phyloP scores from a whole-genome alignment of 768 basidiomycete genomes.

The Floccularia luteovirens region DNA sequence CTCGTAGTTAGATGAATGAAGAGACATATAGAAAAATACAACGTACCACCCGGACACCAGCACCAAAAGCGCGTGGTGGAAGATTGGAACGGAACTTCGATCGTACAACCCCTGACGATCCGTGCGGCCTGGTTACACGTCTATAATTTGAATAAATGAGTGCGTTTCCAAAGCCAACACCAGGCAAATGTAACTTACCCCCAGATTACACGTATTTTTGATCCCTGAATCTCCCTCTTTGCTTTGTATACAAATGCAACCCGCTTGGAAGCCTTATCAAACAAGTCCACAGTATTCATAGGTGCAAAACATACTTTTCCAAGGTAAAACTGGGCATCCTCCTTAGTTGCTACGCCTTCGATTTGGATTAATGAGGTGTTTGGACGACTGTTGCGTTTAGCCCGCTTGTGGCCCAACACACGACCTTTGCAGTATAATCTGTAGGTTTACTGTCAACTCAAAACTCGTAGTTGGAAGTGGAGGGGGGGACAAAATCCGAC shows the following conservation, averaged over 20 bases:
- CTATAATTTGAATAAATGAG: conserved; percentile 26
- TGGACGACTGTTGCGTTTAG: conserved; percentile 92
- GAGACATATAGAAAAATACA: neutral
- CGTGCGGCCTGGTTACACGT: conserved; percentile 90
- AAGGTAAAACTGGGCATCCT: conserved; percentile 96
- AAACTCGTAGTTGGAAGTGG: too few relatives aligned
- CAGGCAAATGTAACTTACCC: conserved; percentile 48
- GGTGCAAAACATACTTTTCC: conserved; percentile 70
- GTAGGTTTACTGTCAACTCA: conserved; percentile 5
- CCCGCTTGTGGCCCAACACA: conserved; percentile 96
- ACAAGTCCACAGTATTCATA: conserved; percentile 1
- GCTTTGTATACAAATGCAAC: conserved; percentile 98
- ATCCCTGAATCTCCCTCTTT: conserved; percentile 89
- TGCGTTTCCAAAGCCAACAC: neutral
- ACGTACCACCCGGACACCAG: conserved; percentile 84
- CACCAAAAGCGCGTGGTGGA: conserved; percentile 92
- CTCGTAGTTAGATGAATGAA: neutral
- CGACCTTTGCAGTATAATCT: conserved; percentile 97
- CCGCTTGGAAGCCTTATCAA: conserved; percentile 42
- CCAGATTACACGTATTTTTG: conserved; percentile 97
- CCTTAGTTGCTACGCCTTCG: conserved; percentile 89
- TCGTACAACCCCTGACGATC: conserved; percentile 92
- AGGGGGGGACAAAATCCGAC: too few relatives aligned
- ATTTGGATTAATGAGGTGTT: conserved; percentile 97
- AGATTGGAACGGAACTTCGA: conserved; percentile 95